phyloP scores from a whole-genome alignment of 805 yeast genomes.

The Ogataea kodamae region DNA sequence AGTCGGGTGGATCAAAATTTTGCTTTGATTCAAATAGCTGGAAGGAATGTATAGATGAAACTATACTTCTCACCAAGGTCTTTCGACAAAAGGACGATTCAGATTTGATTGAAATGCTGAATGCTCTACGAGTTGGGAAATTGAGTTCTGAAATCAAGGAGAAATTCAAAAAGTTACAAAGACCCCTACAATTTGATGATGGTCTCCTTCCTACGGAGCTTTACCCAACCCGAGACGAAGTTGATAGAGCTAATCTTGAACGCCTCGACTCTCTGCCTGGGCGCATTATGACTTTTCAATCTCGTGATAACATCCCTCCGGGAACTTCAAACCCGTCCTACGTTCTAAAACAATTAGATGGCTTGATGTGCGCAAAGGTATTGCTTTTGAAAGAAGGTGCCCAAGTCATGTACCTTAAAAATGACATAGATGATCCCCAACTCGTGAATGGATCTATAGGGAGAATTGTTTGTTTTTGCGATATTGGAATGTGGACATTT shows the following conservation, averaged over 20 bases:
- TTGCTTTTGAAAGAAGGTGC: constrained; percentile 76
- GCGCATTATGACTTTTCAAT: constrained; percentile 38
- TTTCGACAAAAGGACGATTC: constrained; percentile 86
- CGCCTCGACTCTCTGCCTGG: constrained; percentile 52
- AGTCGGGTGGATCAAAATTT: constrained; percentile 41
- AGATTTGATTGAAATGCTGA: constrained; percentile 72
- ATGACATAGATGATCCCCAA: constrained; percentile 53
- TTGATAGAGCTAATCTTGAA: constrained; percentile 64
- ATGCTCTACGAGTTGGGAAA: constrained; percentile 73
- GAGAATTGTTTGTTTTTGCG: constrained; percentile 54
- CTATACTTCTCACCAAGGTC: constrained; percentile 70
- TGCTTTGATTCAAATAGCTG: constrained; percentile 77
- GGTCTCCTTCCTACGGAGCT: constrained; percentile 88
- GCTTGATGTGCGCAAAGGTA: constrained; percentile 65
- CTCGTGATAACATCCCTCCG: constrained; percentile 38
- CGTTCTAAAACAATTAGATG: constrained; percentile 27
- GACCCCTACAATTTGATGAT: constrained; percentile 58
- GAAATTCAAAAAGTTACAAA: constrained; percentile 50
- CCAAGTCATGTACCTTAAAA: constrained; percentile 91
- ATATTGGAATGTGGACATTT: constrained; percentile 27
- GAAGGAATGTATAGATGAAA: constrained; percentile 58
- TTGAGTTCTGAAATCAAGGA: constrained; percentile 46
- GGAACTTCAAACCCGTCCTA: constrained; percentile 7
- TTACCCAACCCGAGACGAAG: constrained; percentile 83
- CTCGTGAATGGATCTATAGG: constrained; percentile 94